Evolutionary conservation across 2,329 filamentous ascomycete genomes (phyloP), one percentile per base, ranked within the genome.

Genomic region (Botrytis paeoniae): DNA sequence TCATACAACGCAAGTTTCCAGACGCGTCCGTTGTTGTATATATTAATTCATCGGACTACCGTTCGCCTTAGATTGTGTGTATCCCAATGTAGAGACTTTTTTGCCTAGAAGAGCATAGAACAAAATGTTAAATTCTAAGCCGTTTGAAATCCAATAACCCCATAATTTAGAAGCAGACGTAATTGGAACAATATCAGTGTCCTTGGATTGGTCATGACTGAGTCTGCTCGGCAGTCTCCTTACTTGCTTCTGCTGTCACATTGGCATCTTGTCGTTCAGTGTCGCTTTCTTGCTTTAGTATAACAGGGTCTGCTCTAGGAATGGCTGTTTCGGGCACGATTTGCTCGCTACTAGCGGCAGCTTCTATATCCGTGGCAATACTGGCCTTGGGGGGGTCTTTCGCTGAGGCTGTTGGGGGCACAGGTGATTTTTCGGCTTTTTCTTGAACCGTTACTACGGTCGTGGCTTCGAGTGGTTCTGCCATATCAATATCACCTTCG

Each of bases 401-500:
- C 29, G 61, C 69, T 18, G 73, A 68, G 43, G 61, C 62, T 51
- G 69, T 43, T 45, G 71, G 65, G 20, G 74, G 66, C 29, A 45
- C 43, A 37, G 66, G 66, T 37, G 43, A 61, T 57, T 73, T 69
- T 45, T 71, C 71, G 35, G 72, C 20, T 8, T 70, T 61, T 20
- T 66, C 65, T 5, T 73, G 60, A 16, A 69, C 63, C 35, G 12
- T n/a, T 54, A 62, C 48, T 69, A 68, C 66, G 18, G 71, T 35
- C 8, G 43, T 73, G 32, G 74, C 74, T 22, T 68, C 72, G 9
- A 73, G 65, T n/a, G 74, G 45, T 43, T 77, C 77, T 12, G 75
- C 75, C 81, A 81, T 82, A 39, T 80, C 78, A 54, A 81, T 73
- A 75, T 82, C 81, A 39, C 79, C 80, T 61, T 81, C 80, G 35